These are phyloP conservation scores for Gamarada debralockiae DNA, from an alignment of 495 filamentous ascomycete genomes.

Conservation along the genomic window DNA sequence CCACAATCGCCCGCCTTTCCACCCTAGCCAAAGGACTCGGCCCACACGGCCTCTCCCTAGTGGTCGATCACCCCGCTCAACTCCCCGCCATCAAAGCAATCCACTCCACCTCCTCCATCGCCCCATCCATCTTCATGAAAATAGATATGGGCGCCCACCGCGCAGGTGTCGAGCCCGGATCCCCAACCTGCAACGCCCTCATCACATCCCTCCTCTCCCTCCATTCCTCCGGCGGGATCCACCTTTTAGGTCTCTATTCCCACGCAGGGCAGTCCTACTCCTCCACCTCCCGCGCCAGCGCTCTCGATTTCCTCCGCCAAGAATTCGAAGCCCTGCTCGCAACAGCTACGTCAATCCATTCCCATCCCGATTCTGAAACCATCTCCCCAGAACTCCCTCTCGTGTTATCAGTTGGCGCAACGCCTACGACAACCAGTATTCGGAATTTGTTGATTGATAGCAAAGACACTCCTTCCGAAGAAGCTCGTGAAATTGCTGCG, in stretches of 20 bases:
- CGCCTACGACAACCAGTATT: slow-evolving; percentile 67
- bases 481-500: slow-evolving; percentile 13
- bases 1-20: slow-evolving; percentile 54
- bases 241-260: slow-evolving; percentile 67
- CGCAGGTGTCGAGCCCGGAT: slow-evolving; percentile 60
- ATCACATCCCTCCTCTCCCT: slow-evolving; percentile 44
- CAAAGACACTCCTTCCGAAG: not conserved
- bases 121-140: slow-evolving; percentile 64
- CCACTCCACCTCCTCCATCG: slow-evolving; percentile 31
- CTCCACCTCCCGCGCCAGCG: slow-evolving; percentile 42
- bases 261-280: slow-evolving; percentile 76
- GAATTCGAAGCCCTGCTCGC: slow-evolving; percentile 59
- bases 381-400: slow-evolving; percentile 32
- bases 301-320: slow-evolving; percentile 50
- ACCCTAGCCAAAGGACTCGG: slow-evolving; percentile 45
- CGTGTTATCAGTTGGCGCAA: slow-evolving; percentile 73
- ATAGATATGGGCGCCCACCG: slow-evolving; percentile 76
- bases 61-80: slow-evolving; percentile 71
- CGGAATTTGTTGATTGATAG: slow-evolving; percentile 25
- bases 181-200: slow-evolving; percentile 44
- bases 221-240: slow-evolving; percentile 31
- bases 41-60: slow-evolving; percentile 51
- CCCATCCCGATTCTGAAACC: not conserved
- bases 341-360: slow-evolving; percentile 38
- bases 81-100: slow-evolving; percentile 42